phyloP scores from a whole-genome alignment of 108 stramenopile genomes.

The Fragilaria radians region DNA sequence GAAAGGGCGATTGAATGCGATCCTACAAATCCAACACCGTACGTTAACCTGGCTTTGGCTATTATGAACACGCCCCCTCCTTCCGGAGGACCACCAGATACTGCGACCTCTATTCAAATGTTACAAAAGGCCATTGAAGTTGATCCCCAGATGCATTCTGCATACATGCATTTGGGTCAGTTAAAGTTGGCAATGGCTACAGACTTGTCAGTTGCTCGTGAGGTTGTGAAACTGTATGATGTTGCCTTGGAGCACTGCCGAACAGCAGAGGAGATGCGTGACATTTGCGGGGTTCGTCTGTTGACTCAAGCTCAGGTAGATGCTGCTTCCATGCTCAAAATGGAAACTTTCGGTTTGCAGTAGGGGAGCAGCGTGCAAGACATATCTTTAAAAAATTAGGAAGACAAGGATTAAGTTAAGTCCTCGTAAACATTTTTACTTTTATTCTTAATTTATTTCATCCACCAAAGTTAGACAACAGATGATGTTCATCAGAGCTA shows the following conservation, averaged over 20 bases:
- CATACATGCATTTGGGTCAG: slow-evolving; percentile 87
- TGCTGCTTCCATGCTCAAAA: slow-evolving; percentile 68
- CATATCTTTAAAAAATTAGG: background rate
- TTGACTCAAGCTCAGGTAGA: slow-evolving; percentile 84
- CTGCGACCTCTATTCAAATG: slow-evolving; percentile 49
- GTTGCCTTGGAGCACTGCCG: slow-evolving; percentile 70
- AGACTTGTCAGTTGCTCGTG: slow-evolving; percentile 54
- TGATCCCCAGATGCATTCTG: slow-evolving; percentile 86
- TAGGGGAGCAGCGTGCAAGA: slow-evolving; percentile 27
- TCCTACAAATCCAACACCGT: slow-evolving; percentile 79
- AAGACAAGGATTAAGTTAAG: background rate
- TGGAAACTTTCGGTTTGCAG: slow-evolving; percentile 84
- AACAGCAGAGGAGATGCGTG: slow-evolving; percentile 82
- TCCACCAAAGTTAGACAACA: too few relatives aligned
- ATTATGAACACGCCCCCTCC: slow-evolving; percentile 70
- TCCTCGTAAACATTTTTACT: background rate
- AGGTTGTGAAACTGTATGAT: slow-evolving; percentile 81
- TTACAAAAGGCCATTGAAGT: slow-evolving; percentile 77
- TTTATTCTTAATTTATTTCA: background rate
- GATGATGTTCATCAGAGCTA: background rate
- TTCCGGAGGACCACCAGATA: slow-evolving; percentile 61
- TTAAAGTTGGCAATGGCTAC: slow-evolving; percentile 82
- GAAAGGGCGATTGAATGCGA: slow-evolving; percentile 80
- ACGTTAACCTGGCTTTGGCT: slow-evolving; percentile 83
- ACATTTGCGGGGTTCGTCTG: slow-evolving; percentile 80